Base-by-base conservation (phyloP, 495 filamentous ascomycete genomes). In the Penicillium atrosanguineum region DNA sequence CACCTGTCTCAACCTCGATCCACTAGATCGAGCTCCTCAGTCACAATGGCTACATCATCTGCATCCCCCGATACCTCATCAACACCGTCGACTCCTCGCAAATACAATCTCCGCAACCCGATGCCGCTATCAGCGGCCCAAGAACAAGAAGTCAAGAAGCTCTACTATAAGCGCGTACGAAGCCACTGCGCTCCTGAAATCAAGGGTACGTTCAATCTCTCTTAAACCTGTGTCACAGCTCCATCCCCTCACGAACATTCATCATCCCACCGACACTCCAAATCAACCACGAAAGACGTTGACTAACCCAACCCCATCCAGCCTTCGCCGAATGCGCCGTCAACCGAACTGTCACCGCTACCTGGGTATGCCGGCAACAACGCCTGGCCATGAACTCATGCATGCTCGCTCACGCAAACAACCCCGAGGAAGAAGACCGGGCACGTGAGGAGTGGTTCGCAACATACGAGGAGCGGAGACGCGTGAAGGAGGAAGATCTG, bases 391-490 rank as follows among this genome's bases (percentile, higher is more conserved):
- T 98, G 94, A 97, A 97, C 73, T 78, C 73, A 46, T 98, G 94
- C 74, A 96, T 98, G 93, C 69, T 91, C 48, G 63, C 76, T 37
- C 86, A 95, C 72, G 91, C 92, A 16, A 94, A 87, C n/a, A 94
- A 87, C 38, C 87, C 81, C 47, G 85, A 83, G 49, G 88, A 96
- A 71, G 83, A 91, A 65, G 94, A 98, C 72, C 83, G 82, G 16
- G 94, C 94, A 57, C 78, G 94, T 26, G 90, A 95, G 67, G 90
- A 97, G 63, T 98, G 94, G 95, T 97, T 97, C 65, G 80, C 83
- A 42, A 78, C 75, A 42, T 79, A 83, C 56, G 77, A 86, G 57
- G 81, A 89, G 71, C 78, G 91, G 61, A 76, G 80, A 46, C 71
- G 72, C 37, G 79, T 83, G 73, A 68, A 79, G 44, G 84, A 88